These are phyloP conservation scores for Hirsutella rhossiliensis DNA, from an alignment of 2,329 filamentous ascomycete genomes.

Conservation along the genomic window DNA sequence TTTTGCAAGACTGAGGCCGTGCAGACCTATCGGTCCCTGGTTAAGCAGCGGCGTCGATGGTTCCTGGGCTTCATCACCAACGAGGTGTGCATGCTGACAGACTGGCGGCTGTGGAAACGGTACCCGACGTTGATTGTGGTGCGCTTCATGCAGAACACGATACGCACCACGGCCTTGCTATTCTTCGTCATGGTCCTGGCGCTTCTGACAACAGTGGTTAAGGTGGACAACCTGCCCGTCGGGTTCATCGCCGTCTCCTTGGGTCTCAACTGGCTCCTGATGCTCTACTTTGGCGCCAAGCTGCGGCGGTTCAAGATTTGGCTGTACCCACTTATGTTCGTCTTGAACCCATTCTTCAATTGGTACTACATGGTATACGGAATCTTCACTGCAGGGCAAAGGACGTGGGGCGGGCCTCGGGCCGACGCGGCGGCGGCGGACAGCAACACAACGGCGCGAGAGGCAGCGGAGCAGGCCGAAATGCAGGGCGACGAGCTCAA, in stretches of 20 bases:
- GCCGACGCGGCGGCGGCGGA: conserved; percentile 80
- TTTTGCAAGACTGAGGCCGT: conserved; percentile 99
- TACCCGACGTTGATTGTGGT: conserved; percentile 81
- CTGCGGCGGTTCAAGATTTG: conserved; percentile 85
- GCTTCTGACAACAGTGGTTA: conserved; percentile 72
- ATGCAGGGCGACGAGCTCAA: conserved; percentile 79
- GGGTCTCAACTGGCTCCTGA: conserved; percentile 86
- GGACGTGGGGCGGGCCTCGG: conserved; percentile 90
- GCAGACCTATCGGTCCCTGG: conserved; percentile 69
- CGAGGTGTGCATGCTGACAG: conserved; percentile 95
- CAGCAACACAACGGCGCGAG: conserved; percentile 59
- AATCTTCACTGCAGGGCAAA: conserved; percentile 85
- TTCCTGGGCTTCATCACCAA: conserved; percentile 97
- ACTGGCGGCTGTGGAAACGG: conserved; percentile 79
- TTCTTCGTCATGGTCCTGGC: conserved; percentile 92
- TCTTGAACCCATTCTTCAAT: conserved; percentile 93
- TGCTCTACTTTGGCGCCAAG: conserved; percentile 89
- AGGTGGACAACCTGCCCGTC: conserved; percentile 66
- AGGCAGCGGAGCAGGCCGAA: conserved; percentile 75
- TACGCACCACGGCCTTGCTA: conserved; percentile 82
- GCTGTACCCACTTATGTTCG: conserved; percentile 91
- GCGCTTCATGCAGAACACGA: conserved; percentile 91
- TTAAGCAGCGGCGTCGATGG: conserved; percentile 94
- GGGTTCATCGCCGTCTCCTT: conserved; percentile 90
- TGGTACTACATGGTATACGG: conserved; percentile 98